These are phyloP conservation scores for Suillus brevipes DNA, from an alignment of 768 basidiomycete species.

Conservation along the genomic window DNA sequence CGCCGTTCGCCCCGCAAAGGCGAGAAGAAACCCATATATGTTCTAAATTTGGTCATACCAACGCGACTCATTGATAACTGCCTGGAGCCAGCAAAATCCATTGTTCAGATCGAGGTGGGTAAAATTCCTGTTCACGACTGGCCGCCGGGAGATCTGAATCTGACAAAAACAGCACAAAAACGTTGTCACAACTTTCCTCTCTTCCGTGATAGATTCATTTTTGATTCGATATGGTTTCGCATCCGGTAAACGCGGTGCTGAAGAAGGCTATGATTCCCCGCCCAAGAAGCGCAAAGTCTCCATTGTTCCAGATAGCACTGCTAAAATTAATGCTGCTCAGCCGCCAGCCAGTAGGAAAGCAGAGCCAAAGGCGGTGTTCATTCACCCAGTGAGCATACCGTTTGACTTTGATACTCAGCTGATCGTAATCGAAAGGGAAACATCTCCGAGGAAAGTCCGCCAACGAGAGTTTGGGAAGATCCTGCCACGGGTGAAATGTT, in stretches of 20 bases:
- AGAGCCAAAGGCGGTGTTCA: slow-evolving; percentile 13
- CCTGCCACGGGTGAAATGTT: slow-evolving; percentile 58
- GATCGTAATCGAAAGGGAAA: slow-evolving; percentile 12
- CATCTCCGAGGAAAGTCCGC: slow-evolving; percentile 32
- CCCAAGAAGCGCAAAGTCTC: slow-evolving; percentile 54
- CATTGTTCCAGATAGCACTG: slow-evolving; percentile 8
- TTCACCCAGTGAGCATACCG: slow-evolving; percentile 24
- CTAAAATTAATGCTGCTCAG: background rate
- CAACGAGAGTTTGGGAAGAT: slow-evolving; percentile 54
- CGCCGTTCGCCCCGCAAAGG: slow-evolving; percentile 77
- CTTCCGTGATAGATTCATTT: slow-evolving; percentile 59
- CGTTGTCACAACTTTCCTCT: slow-evolving; percentile 55
- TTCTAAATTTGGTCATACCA: slow-evolving; percentile 73
- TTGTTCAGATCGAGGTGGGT: slow-evolving; percentile 67
- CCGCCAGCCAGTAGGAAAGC: slow-evolving; percentile 6
- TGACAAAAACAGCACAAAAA: slow-evolving; percentile 51
- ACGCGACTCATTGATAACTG: slow-evolving; percentile 70
- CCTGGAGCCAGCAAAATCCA: slow-evolving; percentile 74
- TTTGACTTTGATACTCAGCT: slow-evolving; percentile 12
- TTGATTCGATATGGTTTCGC: slow-evolving; percentile 64
- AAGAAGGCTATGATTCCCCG: slow-evolving; percentile 24
- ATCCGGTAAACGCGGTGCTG: slow-evolving; percentile 20
- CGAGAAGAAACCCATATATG: slow-evolving; percentile 81
- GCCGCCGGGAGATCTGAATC: slow-evolving; percentile 9
- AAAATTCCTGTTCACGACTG: slow-evolving; percentile 12